These are phyloP conservation scores for Cladophialophora psammophila DNA, from an alignment of 2,329 filamentous ascomycete species.

Conservation along the genomic window DNA sequence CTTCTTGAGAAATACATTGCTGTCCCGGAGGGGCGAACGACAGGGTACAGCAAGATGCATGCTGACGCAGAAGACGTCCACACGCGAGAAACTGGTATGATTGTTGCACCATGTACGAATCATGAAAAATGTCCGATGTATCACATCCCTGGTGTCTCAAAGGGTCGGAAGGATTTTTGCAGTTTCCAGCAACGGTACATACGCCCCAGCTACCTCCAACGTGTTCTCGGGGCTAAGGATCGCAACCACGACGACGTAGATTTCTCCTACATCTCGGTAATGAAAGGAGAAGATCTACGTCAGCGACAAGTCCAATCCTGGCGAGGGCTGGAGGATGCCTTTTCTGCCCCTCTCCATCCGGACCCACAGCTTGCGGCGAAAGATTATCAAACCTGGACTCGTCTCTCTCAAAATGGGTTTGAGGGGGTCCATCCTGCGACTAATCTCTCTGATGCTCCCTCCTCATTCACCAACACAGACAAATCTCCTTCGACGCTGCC, in stretches of 20 bases:
- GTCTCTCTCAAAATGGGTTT: constrained; percentile 28
- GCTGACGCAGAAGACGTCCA: constrained; percentile 42
- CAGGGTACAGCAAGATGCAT: constrained; percentile 42
- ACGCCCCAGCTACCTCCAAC: constrained; percentile 81
- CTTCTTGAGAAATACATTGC: constrained; percentile 78
- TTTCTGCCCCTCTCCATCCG: constrained; percentile 31
- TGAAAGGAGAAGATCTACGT: constrained; percentile 73
- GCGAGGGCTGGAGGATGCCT: constrained; percentile 31
- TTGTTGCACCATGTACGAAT: constrained; percentile 78
- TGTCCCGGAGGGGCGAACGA: constrained; percentile 48
- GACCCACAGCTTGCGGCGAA: constrained; percentile 17
- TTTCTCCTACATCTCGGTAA: constrained; percentile 88
- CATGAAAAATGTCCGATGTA: constrained; percentile 92
- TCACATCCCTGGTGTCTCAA: constrained; percentile 69
- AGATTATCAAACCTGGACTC: constrained; percentile 29
- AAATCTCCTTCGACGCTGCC: constrained; percentile 56
- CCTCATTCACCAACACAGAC: constrained; percentile 35
- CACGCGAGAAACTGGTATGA: constrained; percentile 63
- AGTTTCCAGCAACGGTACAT: constrained; percentile 90
- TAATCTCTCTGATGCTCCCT: constrained; percentile 20
- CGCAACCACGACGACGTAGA: constrained; percentile 89
- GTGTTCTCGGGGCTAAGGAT: constrained; percentile 69
- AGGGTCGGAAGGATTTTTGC: constrained; percentile 86
- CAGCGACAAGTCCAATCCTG: constrained; percentile 41
- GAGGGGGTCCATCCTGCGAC: constrained; percentile 33